Evolutionary conservation across 78 protist genomes (phyloP), one percentile per base, ranked within the genome.

Genomic region (slime mould (Dictyostelium discoideum)): DNA sequence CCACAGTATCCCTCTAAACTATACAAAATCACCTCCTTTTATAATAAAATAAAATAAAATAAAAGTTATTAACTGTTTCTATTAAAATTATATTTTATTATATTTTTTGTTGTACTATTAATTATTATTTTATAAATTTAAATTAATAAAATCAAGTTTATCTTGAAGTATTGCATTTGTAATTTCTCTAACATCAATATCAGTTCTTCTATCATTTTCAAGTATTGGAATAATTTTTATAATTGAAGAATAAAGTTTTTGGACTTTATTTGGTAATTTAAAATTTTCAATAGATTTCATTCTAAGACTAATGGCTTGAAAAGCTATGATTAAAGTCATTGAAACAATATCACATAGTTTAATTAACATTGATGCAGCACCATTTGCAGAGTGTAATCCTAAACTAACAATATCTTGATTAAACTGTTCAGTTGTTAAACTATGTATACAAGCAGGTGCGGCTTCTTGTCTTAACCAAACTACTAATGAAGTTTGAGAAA

Each of bases 361-460:
- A n/a, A 26, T 24, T 5, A 20, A 4, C 85, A 79, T 79, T 6
- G 7, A 18, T 5, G 10, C 2, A 10, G 85, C 57, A 40, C 85
- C 85, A 9, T 14, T 22, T 2, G 85, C 85, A 5, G 85, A 46
- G 13, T 79, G 85, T 20, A 79, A 24, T 8, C 85, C 85, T 2
- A 79, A 46, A 48, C 85, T 79, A 11, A 79, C 39, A 11, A 79
- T 42, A 46, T 79, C 85, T 79, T 79, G 85, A 46, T 79, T 79
- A 24, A 79, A 79, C 7, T 79, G 85, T 5, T 79, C 85, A 14
- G 85, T 79, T 5, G 65, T 46, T n/a, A 79, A 11, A 46, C 65
- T 79, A 22, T 79, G 85, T 5, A 79, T 79, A n/a, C 67, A 79
- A 14, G 85, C 67, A n/a, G 85, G 85, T 1, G 85, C 24, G 0